These are phyloP conservation scores for Westerdykella ornata DNA, from an alignment of 2,329 filamentous ascomycete genomes.

Conservation along the genomic window DNA sequence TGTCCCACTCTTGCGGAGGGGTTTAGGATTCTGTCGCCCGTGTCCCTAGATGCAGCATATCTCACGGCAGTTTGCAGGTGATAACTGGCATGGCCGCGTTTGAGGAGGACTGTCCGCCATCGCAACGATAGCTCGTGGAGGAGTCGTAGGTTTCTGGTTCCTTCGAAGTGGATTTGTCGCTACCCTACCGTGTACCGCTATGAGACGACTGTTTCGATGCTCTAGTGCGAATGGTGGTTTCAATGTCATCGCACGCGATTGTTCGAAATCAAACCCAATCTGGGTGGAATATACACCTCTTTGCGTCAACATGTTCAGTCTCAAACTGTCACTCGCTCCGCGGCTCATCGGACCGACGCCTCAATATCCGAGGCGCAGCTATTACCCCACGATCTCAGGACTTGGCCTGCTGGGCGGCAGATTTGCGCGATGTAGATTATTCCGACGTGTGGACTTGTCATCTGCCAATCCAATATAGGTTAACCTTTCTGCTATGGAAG, in stretches of 20 bases:
- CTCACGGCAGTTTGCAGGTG: no score
- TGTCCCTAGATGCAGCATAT: no score
- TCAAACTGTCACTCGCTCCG: slow-evolving; percentile 5
- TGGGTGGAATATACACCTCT: neutral
- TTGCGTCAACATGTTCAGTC: neutral
- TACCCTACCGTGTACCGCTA: neutral
- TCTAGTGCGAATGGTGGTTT: neutral
- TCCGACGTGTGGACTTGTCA: slow-evolving; percentile 8
- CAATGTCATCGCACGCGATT: no score
- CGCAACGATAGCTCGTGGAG: no score
- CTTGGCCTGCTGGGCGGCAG: slow-evolving; percentile 12
- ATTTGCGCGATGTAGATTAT: slow-evolving; percentile 10
- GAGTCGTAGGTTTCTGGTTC: no score
- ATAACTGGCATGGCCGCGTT: no score
- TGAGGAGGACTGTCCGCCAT: no score
- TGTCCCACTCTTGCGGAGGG: no score
- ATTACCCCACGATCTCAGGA: slow-evolving; percentile 8
- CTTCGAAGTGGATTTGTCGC: no score
- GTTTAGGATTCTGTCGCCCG: no score
- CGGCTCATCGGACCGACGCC: slow-evolving; percentile 7
- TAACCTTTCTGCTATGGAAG: slow-evolving; percentile 18
- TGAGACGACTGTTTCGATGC: neutral
- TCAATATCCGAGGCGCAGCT: slow-evolving; percentile 3
- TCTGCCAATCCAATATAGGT: slow-evolving; percentile 8
- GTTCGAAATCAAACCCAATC: neutral